phyloP scores from a whole-genome alignment of 1,284 basidiomycete genomes.

The Apiotrichum sp. region DNA sequence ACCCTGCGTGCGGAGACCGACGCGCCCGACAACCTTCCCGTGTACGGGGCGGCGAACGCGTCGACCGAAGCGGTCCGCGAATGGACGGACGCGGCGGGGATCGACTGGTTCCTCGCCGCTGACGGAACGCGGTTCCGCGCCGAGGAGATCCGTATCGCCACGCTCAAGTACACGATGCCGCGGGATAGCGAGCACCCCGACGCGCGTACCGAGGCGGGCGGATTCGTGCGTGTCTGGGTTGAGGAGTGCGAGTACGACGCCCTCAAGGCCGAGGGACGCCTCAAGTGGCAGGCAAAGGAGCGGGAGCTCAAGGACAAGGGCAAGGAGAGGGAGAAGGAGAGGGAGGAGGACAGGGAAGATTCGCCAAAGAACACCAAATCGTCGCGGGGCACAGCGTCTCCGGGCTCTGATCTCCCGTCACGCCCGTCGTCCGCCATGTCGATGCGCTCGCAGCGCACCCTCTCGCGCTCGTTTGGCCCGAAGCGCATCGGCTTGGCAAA shows the following conservation, averaged over 20 bases:
- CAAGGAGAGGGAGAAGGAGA: not conserved
- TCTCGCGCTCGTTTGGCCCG: conserved; percentile 1
- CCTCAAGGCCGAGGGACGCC: conserved; percentile 8
- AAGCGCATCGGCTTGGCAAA: conserved; percentile 4
- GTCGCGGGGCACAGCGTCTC: not conserved
- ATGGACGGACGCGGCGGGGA: conserved; percentile 13
- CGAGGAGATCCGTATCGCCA: conserved; percentile 11
- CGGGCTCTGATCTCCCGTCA: not conserved
- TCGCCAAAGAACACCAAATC: no score
- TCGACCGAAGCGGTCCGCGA: not conserved
- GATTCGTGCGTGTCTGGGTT: conserved; percentile 12
- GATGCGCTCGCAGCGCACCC: not conserved
- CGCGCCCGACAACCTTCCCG: conserved; percentile 10
- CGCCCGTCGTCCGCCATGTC: not conserved
- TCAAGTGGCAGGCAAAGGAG: conserved; percentile 13
- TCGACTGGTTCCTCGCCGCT: conserved; percentile 8
- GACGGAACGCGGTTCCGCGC: conserved; percentile 5
- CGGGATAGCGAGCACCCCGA: conserved; percentile 18
- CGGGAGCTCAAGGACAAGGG: not conserved
- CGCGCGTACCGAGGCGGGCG: conserved; percentile 9
- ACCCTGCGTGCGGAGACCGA: not conserved
- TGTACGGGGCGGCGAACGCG: conserved; percentile 1
- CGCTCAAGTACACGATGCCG: conserved; percentile 18
- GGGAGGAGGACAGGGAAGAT: no score
- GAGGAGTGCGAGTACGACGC: conserved; percentile 7